Evolutionary conservation across 306 rosid genomes (phyloP).

Genomic region (Luffa aegyptiaca): DNA sequence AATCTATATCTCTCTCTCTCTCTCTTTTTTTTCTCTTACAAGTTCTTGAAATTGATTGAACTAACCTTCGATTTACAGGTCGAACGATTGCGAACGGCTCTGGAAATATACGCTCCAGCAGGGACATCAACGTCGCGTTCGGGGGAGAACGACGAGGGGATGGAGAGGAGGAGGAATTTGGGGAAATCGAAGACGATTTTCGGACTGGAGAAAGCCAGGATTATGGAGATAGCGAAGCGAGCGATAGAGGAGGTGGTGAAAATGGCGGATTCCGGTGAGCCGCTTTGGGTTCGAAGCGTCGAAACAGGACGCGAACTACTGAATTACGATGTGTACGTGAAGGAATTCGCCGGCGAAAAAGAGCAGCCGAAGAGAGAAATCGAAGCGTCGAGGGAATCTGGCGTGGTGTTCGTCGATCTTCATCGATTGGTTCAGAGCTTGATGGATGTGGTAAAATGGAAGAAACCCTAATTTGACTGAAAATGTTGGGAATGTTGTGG

Average conservation of each 20-base stretch:
- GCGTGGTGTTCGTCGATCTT: conserved; percentile 59
- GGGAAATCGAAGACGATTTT: conserved; percentile 73
- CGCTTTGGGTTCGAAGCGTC: conserved; percentile 74
- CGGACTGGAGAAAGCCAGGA: conserved; percentile 67
- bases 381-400: conserved; percentile 82
- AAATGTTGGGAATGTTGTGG: not conserved
- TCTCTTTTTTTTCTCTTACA: not conserved
- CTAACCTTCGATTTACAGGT: conserved; percentile 27
- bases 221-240: conserved; percentile 39
- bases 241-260: conserved; percentile 69
- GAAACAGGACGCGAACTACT: conserved; percentile 86
- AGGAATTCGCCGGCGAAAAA: conserved; percentile 37
- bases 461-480: not conserved
- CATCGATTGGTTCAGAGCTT: conserved; percentile 56
- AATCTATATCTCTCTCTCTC: not conserved
- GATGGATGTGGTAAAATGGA: conserved; percentile 56
- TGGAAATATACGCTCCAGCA: conserved; percentile 39
- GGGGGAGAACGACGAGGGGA: conserved; percentile 47
- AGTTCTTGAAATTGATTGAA: not conserved
- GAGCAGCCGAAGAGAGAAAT: conserved; percentile 46
- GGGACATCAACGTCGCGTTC: conserved; percentile 64
- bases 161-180: conserved; percentile 37
- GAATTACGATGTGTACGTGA: conserved; percentile 69
- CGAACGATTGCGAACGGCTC: conserved; percentile 49
- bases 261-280: conserved; percentile 69